phyloP scores from a whole-genome alignment of 2,329 filamentous ascomycete genomes.

The Aspergillaceae sp. region DNA sequence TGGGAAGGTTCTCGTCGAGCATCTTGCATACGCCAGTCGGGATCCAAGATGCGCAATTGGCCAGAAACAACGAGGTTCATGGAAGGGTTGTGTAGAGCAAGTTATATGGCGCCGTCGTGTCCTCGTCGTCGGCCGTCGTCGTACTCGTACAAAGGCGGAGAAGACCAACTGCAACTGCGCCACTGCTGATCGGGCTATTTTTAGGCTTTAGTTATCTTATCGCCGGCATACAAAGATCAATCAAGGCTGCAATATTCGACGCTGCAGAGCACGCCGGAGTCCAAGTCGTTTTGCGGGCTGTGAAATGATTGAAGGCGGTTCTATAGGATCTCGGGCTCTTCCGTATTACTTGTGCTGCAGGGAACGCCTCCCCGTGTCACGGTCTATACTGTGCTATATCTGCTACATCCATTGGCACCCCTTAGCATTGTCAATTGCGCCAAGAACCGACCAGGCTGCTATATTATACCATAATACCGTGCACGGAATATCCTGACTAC shows the following conservation, averaged over 20 bases:
- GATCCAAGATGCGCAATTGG: not conserved
- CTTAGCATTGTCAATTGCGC: too few species aligned
- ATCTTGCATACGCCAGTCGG: constrained; percentile 40
- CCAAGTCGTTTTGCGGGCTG: too few species aligned
- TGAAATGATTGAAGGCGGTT: too few species aligned
- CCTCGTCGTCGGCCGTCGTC: not conserved
- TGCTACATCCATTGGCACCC: too few species aligned
- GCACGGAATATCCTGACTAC: too few species aligned
- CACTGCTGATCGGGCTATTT: not conserved
- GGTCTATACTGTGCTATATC: not conserved
- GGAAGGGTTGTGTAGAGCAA: too few species aligned
- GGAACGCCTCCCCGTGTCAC: not conserved
- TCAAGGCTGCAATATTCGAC: not conserved
- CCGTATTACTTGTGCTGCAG: not conserved
- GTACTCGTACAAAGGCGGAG: not conserved
- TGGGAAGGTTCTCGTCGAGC: constrained; percentile 92
- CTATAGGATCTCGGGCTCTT: not conserved
- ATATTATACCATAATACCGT: too few species aligned
- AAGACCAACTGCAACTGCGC: not conserved
- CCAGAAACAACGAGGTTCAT: not conserved
- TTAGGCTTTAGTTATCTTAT: not conserved
- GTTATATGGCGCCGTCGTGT: not conserved
- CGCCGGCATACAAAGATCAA: not conserved
- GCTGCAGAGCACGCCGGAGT: too few species aligned
- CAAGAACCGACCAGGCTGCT: too few species aligned